Evolutionary conservation across 257 asterid species (phyloP).

Genomic region (Solanum sitiens): DNA sequence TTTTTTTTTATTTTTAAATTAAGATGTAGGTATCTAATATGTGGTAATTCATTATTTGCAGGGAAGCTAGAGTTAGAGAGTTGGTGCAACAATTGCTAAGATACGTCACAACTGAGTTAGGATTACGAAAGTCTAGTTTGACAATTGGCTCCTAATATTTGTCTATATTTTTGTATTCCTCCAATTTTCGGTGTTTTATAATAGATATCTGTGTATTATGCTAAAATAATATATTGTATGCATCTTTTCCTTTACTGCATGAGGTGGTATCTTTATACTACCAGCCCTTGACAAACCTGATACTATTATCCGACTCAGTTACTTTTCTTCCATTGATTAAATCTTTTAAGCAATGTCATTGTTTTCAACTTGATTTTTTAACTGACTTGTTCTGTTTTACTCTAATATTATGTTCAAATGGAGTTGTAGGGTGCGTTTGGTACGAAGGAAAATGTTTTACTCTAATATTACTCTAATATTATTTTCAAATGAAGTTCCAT

Average conservation of each 20-base stretch:
- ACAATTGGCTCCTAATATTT: neutral
- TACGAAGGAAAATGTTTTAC: neutral
- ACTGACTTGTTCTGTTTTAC: neutral
- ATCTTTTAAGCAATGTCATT: neutral
- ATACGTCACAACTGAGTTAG: conserved; percentile 56
- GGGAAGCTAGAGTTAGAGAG: conserved; percentile 77
- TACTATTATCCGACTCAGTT: neutral
- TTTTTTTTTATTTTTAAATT: neutral
- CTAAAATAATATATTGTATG: neutral
- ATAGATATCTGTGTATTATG: neutral
- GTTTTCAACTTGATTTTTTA: neutral
- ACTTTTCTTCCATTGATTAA: neutral
- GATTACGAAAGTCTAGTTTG: conserved; percentile 43
- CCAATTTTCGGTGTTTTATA: neutral
- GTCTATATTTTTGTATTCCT: neutral
- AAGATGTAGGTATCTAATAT: neutral
- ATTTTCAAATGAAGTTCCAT: neutral
- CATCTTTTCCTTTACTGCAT: neutral
- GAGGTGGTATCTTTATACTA: neutral
- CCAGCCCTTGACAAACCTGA: neutral
- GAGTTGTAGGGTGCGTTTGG: neutral
- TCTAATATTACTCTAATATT: neutral
- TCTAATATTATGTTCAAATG: neutral
- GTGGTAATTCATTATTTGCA: conserved; percentile 24
- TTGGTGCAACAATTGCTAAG: conserved; percentile 70